Conservation (phyloP, 106 monocot genomes). For the Allium cepa region DNA sequence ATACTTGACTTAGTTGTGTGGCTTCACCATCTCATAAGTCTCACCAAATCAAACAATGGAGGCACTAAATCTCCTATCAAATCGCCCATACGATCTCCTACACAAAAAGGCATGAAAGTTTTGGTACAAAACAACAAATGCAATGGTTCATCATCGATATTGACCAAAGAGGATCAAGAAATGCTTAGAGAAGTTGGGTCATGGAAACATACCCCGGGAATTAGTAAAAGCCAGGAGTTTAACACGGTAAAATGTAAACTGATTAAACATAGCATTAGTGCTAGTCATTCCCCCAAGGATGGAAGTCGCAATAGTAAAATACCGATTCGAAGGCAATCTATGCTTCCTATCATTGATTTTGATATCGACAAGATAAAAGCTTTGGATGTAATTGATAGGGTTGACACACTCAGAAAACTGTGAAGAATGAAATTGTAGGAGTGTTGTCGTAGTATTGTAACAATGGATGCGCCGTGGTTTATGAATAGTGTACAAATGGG, state of each 20-base stretch:
- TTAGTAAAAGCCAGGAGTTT: slow-evolving; percentile 98
- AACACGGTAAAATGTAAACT: slow-evolving; percentile 36
- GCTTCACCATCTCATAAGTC: slow-evolving; percentile 88
- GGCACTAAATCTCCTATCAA: slow-evolving; percentile 77
- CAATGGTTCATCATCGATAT: slow-evolving; percentile 18
- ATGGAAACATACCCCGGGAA: slow-evolving; percentile 63
- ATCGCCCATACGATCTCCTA: slow-evolving; percentile 72
- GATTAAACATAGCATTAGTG: slow-evolving; percentile 83
- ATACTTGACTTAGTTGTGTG: slow-evolving; percentile 84
- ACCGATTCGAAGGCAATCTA: slow-evolving; percentile 32
- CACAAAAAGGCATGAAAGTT: slow-evolving; percentile 13
- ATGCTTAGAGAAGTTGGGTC: slow-evolving; percentile 65
- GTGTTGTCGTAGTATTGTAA: too few relatives aligned
- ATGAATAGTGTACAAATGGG: too few relatives aligned
- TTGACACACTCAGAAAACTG: slow-evolving; percentile 47
- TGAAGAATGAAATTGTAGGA: slow-evolving; percentile 3
- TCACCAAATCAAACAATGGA: slow-evolving; percentile 50
- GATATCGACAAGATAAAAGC: slow-evolving; percentile 73
- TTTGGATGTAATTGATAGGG: slow-evolving; percentile 76
- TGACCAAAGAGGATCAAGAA: slow-evolving; percentile 79
- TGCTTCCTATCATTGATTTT: slow-evolving; percentile 58
- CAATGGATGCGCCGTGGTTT: too few relatives aligned
- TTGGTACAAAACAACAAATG: slow-evolving; percentile 5
- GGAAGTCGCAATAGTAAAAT: slow-evolving; percentile 27
- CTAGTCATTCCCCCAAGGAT: slow-evolving; percentile 50